Evolutionary conservation across 306 rosid genomes (phyloP).

Genomic region (Trifolium dubium): DNA sequence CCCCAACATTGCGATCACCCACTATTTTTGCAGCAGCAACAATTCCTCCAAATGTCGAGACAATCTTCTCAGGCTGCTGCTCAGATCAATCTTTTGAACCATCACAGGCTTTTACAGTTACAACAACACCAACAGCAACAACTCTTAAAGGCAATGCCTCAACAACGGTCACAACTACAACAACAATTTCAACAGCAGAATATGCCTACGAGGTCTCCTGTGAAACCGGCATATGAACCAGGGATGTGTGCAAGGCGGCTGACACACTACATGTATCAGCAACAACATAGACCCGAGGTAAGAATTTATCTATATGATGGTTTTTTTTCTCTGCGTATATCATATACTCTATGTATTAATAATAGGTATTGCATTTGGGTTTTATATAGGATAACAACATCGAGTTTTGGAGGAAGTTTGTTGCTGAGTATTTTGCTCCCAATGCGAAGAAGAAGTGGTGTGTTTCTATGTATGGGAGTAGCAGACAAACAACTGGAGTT

Average conservation of each 20-base stretch:
- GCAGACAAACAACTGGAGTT: constrained; percentile 94
- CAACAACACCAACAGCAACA: constrained; percentile 94
- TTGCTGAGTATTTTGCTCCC: constrained; percentile 90
- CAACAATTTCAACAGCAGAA: constrained; percentile 88
- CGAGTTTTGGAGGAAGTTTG: constrained; percentile 98
- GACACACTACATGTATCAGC: constrained; percentile 94
- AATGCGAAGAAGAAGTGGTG: constrained; percentile 99
- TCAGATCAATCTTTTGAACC: constrained; percentile 81
- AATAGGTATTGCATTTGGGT: constrained; percentile 37
- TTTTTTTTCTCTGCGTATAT: constrained; percentile 23
- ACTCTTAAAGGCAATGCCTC: constrained; percentile 84
- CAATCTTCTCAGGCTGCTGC: constrained; percentile 90
- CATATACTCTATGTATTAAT: constrained; percentile 31
- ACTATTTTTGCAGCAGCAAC: constrained; percentile 68
- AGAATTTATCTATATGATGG: constrained; percentile 33
- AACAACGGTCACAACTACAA: constrained; percentile 76
- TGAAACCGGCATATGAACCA: constrained; percentile 83
- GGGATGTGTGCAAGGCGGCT: constrained; percentile 97
- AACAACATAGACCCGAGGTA: constrained; percentile 94
- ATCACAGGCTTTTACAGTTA: constrained; percentile 75
- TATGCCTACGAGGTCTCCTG: constrained; percentile 78
- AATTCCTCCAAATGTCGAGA: constrained; percentile 83
- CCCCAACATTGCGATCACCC: constrained; percentile 85
- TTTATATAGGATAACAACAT: constrained; percentile 81
- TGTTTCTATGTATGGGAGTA: constrained; percentile 95